A percentile compares a stretch with the other conserved stretches of the same genome.
Conservation (phyloP, 2,329 filamentous ascomycete genomes). For the Fusarium nematophilum region DNA sequence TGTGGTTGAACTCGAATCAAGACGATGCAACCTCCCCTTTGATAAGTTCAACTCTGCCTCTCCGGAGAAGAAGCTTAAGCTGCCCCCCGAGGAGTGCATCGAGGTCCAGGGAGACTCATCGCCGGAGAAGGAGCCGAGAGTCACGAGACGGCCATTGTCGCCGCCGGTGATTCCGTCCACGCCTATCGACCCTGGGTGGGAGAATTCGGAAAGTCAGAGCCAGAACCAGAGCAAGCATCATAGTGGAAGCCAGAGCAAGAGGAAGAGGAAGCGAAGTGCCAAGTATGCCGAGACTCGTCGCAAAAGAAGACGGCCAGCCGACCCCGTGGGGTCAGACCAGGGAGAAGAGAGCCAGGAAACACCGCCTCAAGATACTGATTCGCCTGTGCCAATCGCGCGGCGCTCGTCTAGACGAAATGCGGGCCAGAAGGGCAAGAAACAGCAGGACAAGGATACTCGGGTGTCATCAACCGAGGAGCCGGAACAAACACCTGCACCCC, state of each 20-base stretch:
- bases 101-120: constrained; percentile 36
- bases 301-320: constrained; percentile 46
- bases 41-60: constrained; percentile 31
- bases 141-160: constrained; percentile 14
- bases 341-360: constrained; percentile 32
- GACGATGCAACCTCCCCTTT: constrained; percentile 46
- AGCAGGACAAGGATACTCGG: constrained; percentile 20
- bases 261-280: constrained; percentile 46
- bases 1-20: constrained; percentile 62
- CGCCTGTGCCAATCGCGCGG: constrained; percentile 33
- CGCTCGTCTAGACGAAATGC: constrained; percentile 41
- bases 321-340: constrained; percentile 25
- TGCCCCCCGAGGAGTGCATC: constrained; percentile 30
- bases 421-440: constrained; percentile 29
- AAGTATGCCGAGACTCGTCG: constrained; percentile 37
- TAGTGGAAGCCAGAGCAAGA: constrained; percentile 33
- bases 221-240: constrained; percentile 21
- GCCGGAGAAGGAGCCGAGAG: constrained; percentile 28
- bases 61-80: constrained; percentile 23
- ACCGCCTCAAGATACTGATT: constrained; percentile 24
- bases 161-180: constrained; percentile 41
- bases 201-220: constrained; percentile 18
- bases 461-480: constrained; percentile 20
- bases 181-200: constrained; percentile 23
- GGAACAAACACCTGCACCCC: constrained; percentile 5